Base-by-base conservation (phyloP, 2,329 filamentous ascomycete species). In the Microsporum ferrugineum region DNA sequence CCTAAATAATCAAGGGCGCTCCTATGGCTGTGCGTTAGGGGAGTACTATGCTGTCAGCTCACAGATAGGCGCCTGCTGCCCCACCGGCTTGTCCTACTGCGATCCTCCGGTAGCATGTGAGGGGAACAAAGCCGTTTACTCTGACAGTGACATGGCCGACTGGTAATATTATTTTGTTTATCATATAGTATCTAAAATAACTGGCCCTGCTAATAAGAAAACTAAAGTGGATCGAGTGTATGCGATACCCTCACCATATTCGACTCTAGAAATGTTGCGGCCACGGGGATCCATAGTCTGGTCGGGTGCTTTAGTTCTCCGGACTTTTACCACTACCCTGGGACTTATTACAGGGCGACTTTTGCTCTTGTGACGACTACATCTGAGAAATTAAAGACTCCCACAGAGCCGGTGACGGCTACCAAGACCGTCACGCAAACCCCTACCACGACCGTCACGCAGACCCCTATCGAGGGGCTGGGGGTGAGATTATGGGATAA, bases 171-270 rank as follows among this genome's bases (percentile, higher is more conserved):
- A n/a, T 33, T 53, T 53, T 53, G 17, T 53, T 53, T 53, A 23
- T n/a, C 12, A 33, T 33, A n/a, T 31, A 53, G 6, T 53, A 33
- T n/a, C 12, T 31, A 53, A 8, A 33, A 29, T 53, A n/a, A 8
- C 17, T 23, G 6, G 49, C 12, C 12, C 12, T 53, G 17, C 49
- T 53, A 31, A 53, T 53, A 3, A 53, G 14, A 53, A 31, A 14
- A 53, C 12, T n/a, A 12, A 7, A 53, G 49, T n/a, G 49, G 49
- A 5, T 33, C 49, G 27, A 27, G 33, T 10, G 33, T 53, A 53
- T 53, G 49, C 49, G 49, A 53, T n/a, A 53, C 49, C 6, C 10
- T 53, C 49, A 53, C 49, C 14, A 53, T 53, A 33, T 53, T 53
- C 49, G 33, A 53, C 31, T 53, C 49, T 12, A 31, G n/a, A 31